Evolutionary conservation across 345 rosid genomes (phyloP).

Genomic region (Populus davidiana): DNA sequence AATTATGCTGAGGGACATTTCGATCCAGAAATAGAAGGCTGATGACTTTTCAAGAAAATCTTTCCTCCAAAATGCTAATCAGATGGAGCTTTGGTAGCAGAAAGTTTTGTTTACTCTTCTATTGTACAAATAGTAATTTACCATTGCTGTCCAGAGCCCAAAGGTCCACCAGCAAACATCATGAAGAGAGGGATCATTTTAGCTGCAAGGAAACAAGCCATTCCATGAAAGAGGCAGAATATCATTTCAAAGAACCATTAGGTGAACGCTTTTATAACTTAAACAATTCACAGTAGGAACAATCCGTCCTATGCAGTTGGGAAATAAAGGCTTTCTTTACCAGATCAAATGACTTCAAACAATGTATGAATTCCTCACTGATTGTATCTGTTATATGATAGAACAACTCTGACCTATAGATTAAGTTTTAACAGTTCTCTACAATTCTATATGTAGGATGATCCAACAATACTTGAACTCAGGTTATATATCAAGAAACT

Average conservation of each 20-base stretch:
- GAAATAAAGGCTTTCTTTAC: background rate
- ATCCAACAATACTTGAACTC: background rate
- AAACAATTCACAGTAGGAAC: background rate
- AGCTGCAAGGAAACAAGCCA: constrained; percentile 46
- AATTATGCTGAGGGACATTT: background rate
- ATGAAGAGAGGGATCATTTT: constrained; percentile 89
- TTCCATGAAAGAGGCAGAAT: too few relatives aligned
- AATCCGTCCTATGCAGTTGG: background rate
- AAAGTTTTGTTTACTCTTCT: background rate
- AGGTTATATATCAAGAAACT: too few relatives aligned
- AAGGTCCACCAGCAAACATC: constrained; percentile 97
- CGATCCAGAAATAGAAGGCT: background rate
- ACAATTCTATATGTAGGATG: background rate
- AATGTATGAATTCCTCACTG: background rate
- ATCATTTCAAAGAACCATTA: too few relatives aligned
- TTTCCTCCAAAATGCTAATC: too few relatives aligned
- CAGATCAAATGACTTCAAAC: background rate
- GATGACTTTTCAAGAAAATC: background rate
- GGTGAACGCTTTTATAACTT: too few relatives aligned
- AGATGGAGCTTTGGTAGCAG: background rate
- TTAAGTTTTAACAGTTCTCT: background rate
- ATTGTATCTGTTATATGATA: background rate
- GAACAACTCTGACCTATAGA: background rate
- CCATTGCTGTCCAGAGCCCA: constrained; percentile 94
- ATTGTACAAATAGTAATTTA: constrained; percentile 14